Conservation (phyloP, 2,329 filamentous ascomycete species). For the Colletotrichum musae region DNA sequence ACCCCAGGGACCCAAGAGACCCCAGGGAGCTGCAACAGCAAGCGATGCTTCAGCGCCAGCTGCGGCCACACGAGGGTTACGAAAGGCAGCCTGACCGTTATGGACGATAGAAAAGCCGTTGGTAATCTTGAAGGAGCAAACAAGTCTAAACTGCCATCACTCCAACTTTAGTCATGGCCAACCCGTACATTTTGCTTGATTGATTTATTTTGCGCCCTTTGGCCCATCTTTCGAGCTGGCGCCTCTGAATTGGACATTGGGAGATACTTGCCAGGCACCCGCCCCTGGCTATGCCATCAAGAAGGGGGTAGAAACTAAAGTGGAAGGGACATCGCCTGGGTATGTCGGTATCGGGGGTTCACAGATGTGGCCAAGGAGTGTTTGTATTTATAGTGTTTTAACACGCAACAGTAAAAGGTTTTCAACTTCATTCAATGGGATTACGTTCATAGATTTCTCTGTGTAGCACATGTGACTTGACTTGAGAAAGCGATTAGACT, state of each 20-base stretch:
- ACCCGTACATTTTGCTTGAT: too few relatives aligned
- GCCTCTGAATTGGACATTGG: too few relatives aligned
- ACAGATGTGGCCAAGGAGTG: neutral
- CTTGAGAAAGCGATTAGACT: too few relatives aligned
- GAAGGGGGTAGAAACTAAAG: too few relatives aligned
- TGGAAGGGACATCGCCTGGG: neutral
- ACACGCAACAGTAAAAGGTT: neutral
- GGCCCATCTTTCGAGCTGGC: too few relatives aligned
- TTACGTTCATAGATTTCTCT: neutral
- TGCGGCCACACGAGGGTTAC: slow-evolving; percentile 61
- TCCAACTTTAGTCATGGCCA: too few relatives aligned
- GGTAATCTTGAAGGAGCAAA: neutral
- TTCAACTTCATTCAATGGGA: neutral
- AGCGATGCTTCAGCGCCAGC: slow-evolving; percentile 56
- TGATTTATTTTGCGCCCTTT: too few relatives aligned
- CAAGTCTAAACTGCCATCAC: too few relatives aligned
- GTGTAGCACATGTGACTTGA: too few relatives aligned
- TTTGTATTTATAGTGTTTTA: slow-evolving; percentile 17
- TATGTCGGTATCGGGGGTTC: neutral
- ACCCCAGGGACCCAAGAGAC: slow-evolving; percentile 57
- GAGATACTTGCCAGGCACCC: too few relatives aligned
- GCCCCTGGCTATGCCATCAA: too few relatives aligned
- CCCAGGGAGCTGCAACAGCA: slow-evolving; percentile 40
- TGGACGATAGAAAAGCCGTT: slow-evolving; percentile 52
- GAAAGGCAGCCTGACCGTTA: slow-evolving; percentile 61